Evolutionary conservation across 2,329 filamentous ascomycete genomes (phyloP).

Genomic region (Dendryphion nanum): DNA sequence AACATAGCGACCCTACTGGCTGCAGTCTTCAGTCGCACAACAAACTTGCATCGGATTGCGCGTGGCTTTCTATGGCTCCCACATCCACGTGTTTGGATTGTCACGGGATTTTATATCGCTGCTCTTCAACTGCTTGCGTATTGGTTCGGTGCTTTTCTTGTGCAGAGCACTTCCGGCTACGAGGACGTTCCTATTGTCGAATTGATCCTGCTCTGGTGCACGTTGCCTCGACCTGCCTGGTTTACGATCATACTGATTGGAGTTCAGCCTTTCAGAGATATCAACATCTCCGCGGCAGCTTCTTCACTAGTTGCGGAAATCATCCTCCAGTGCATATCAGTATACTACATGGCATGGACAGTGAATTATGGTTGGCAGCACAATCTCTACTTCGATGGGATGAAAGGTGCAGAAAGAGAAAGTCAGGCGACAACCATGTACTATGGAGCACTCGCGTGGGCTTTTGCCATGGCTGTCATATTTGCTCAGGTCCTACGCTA

Average conservation of each 20-base stretch:
- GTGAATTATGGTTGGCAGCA: slow-evolving; percentile 27
- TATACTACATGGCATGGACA: slow-evolving; percentile 22
- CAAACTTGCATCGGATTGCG: background rate
- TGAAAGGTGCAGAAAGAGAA: slow-evolving; percentile 11
- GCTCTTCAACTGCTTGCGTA: slow-evolving; percentile 21
- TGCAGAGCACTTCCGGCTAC: slow-evolving; percentile 20
- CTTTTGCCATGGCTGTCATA: background rate
- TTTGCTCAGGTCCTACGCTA: background rate
- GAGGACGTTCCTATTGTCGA: slow-evolving; percentile 17
- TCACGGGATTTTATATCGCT: slow-evolving; percentile 17
- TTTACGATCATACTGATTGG: slow-evolving; percentile 14
- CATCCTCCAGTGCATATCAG: slow-evolving; percentile 22
- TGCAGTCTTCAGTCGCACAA: background rate
- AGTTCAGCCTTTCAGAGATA: slow-evolving; percentile 9
- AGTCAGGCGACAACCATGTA: slow-evolving; percentile 27
- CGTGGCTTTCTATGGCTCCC: slow-evolving; percentile 2
- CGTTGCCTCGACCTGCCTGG: slow-evolving; percentile 30
- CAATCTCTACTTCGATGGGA: slow-evolving; percentile 20
- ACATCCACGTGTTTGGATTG: slow-evolving; percentile 13
- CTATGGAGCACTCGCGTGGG: slow-evolving; percentile 20
- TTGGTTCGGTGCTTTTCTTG: slow-evolving; percentile 18
- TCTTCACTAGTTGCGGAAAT: slow-evolving; percentile 25
- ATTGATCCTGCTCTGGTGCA: slow-evolving; percentile 32
- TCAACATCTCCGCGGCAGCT: slow-evolving; percentile 8
- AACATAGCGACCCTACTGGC: slow-evolving; percentile 13